phyloP scores from a whole-genome alignment of 345 rosid genomes.

The Xanthoceras sorbifolium region DNA sequence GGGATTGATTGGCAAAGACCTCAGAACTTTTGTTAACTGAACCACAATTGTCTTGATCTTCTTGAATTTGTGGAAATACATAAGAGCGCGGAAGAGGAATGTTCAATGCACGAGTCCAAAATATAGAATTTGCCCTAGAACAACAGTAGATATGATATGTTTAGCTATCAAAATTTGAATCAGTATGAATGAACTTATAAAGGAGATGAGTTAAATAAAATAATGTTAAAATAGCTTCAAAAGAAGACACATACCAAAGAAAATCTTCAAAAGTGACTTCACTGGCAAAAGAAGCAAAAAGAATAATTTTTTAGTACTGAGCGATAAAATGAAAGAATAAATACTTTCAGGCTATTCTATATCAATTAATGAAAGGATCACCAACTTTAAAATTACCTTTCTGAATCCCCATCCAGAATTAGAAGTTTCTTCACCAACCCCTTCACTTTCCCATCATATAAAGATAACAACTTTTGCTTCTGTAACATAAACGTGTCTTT shows the following conservation, averaged over 20 bases:
- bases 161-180: constrained; percentile 14
- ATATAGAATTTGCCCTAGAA: constrained; percentile 89
- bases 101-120: constrained; percentile 95
- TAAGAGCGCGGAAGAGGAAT: constrained; percentile 86
- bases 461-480: constrained; percentile 63
- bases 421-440: constrained; percentile 76
- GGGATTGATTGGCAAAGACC: constrained; percentile 23
- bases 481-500: constrained; percentile 37
- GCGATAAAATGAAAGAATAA: constrained; percentile 7
- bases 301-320: constrained; percentile 7
- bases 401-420: constrained; percentile 58
- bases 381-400: constrained; percentile 42
- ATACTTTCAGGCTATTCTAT: neutral
- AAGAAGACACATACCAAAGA: constrained; percentile 63
- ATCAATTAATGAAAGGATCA: neutral
- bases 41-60: constrained; percentile 27
- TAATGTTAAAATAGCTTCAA: neutral
- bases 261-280: constrained; percentile 76
- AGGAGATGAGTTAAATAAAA: neutral
- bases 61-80: constrained; percentile 72
- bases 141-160: constrained; percentile 23
- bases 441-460: constrained; percentile 71
- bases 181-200: constrained; percentile 6
- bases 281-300: constrained; percentile 48
- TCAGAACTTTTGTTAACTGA: constrained; percentile 17